Base-by-base conservation (phyloP, 2,329 filamentous ascomycete species). In the Botrytis fragariae region DNA sequence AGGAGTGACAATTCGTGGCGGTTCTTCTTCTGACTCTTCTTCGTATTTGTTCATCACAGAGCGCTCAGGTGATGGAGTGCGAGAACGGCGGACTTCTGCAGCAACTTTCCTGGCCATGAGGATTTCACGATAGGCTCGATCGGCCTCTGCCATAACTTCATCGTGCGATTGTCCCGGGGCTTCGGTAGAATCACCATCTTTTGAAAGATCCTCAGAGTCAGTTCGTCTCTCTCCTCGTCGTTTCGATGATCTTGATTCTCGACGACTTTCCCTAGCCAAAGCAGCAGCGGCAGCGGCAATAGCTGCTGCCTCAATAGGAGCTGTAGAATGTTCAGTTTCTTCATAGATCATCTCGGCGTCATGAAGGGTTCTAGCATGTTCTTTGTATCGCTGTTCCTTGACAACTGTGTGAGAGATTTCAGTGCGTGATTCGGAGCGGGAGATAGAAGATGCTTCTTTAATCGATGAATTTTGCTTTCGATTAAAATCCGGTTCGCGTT, bases 1-100 rank as follows among this genome's bases (percentile, higher is more conserved):
- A 18, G 89, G 88, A 3, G 87, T 87, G 70, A 87, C 84, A 73
- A 90, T 87, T 67, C 83, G 83, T 63, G 84, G 78, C 3, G 81
- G 81, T 63, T 81, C 79, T 70, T 79, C 78, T 39, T 83, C 79
- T 39, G 84, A 79, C 42, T 85, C 72, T 22, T 74, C 72, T 6
- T 76, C 82, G 80, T 87, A 90, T 78, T 87, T 89, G 71, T 87
- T 85, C 9, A 89, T 79, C 8, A 90, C 84, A 3, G 89, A 90
- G 10, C 80, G 81, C 63, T 87, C 83, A 1, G 86, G 86, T 3
- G 87, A 87, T 37, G 82, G 80, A 72, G 84, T 86, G 69, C 87
- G 85, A 44, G 86, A 87, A 51, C 86, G 86, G 62, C 86, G 85
- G 77, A 89, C 84, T 60, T 89, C 86, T 61, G 79, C 79, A 14